phyloP scores from a whole-genome alignment of 148 eudicot genomes.

The Suaeda aralocaspica region DNA sequence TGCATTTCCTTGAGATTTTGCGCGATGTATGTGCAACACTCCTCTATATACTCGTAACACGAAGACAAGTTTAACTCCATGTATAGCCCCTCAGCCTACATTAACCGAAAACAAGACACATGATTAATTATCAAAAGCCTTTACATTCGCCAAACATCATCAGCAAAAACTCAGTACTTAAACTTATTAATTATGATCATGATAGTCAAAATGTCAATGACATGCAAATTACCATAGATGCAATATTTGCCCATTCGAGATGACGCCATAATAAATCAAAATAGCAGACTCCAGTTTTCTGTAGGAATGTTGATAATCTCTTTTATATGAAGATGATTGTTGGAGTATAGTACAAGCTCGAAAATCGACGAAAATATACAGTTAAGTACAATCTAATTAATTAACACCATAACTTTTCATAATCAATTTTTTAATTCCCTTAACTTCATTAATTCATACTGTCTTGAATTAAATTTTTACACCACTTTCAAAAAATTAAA shows the following conservation, averaged over 20 bases:
- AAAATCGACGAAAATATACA: no score
- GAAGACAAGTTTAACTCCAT: constrained; percentile 51
- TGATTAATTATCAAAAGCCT: not conserved
- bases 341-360: no score
- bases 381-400: no score
- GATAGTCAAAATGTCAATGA: not conserved
- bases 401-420: no score
- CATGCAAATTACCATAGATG: constrained; percentile 14
- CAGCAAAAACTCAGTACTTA: not conserved
- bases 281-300: constrained; percentile 8
- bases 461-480: no score
- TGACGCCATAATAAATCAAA: constrained; percentile 1
- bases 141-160: not conserved
- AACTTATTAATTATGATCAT: not conserved
- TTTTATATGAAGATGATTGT: not conserved
- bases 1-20: constrained; percentile 49
- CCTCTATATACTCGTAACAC: constrained; percentile 63
- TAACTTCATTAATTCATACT: no score
- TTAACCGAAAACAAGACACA: not conserved
- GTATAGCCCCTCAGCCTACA: constrained; percentile 64
- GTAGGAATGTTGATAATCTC: constrained; percentile 1
- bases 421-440: no score
- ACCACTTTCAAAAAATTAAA: no score
- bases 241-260: constrained; percentile 5
- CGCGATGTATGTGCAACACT: constrained; percentile 40